Evolutionary conservation across 2,329 filamentous ascomycete species (phyloP).

Genomic region (Neopestalotiopsis clavispora): DNA sequence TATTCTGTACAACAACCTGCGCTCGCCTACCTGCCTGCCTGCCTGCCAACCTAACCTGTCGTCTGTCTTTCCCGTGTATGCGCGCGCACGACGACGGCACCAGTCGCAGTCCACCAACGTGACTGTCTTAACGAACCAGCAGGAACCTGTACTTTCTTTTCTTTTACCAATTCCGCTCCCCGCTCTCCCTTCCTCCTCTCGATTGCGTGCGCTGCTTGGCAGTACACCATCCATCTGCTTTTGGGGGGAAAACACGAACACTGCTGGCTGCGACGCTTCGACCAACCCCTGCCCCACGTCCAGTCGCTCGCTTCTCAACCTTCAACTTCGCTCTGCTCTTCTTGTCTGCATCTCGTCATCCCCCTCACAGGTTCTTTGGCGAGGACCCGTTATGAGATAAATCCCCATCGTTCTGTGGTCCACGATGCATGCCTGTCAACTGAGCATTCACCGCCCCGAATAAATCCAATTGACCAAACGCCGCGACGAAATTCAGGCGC

Average conservation of each 20-base stretch:
- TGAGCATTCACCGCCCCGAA: neutral
- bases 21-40: neutral
- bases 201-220: neutral
- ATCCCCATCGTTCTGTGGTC: neutral
- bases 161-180: neutral
- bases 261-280: neutral
- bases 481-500: neutral
- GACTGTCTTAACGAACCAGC: conserved; percentile 7
- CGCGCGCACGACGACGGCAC: neutral
- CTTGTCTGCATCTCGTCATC: neutral
- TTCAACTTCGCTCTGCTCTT: neutral
- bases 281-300: conserved; percentile 4
- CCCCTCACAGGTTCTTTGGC: neutral
- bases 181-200: neutral
- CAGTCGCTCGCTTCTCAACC: neutral
- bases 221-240: conserved; percentile 1
- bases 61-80: neutral
- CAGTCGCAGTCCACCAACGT: neutral
- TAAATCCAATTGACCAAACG: neutral
- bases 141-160: neutral
- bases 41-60: neutral
- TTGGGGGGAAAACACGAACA: neutral
- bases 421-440: conserved; percentile 10
- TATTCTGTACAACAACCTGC: neutral
- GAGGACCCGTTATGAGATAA: conserved; percentile 12